Evolutionary conservation across 2,329 filamentous ascomycete species (phyloP), one percentile per base, ranked within the genome.

Genomic region (Cordyceps cicadae): DNA sequence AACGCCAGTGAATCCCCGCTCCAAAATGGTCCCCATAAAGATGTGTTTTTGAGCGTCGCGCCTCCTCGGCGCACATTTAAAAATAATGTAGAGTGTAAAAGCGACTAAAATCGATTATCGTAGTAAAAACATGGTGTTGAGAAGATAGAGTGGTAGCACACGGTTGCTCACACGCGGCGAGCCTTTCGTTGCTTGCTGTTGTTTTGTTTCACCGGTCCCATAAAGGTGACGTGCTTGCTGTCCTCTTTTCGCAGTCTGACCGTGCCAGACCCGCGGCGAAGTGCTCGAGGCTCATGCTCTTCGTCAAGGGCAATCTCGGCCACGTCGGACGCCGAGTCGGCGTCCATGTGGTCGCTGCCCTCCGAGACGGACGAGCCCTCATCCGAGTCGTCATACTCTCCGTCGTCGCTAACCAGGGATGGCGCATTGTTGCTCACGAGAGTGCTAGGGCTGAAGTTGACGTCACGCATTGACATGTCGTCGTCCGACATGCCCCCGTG

Each of bases 371-470:
- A 81, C 4, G 84, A 87, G 51, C 79, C 81, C 62, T 85, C 84
- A 61, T 88, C 85, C 1, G 87, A 89, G 60, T 87, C 86, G 66
- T 89, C 88, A 67, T 88, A 90, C 70, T 91, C 88, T 66, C 88
- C 87, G 69, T 91, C 88, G 72, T 92, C 89, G 73, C 88, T 90
- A 69, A 92, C 88, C 54, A 92, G 79, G 67, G 87, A 91, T 24
- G 89, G 89, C 9, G 89, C 88, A 65, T 89, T 89, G 72, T 90
- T 90, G 71, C 87, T 88, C 55, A 87, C 79, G 50, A 86, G 74
- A 0, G 87, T 88, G 67, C 85, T 85, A 5, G 88, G 88, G 67
- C 87, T 90, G 61, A 89, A 73, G 59, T 89, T 84, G 52, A 79
- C 77, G 59, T 86, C 83, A 37, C 74, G 72, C 69, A 85, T 77